Percentiles rank a stretch among this genome's conserved stretches.
These are phyloP conservation scores for Volvox carteri DNA, from an alignment of 163 green algal species.

Conservation along the genomic window DNA sequence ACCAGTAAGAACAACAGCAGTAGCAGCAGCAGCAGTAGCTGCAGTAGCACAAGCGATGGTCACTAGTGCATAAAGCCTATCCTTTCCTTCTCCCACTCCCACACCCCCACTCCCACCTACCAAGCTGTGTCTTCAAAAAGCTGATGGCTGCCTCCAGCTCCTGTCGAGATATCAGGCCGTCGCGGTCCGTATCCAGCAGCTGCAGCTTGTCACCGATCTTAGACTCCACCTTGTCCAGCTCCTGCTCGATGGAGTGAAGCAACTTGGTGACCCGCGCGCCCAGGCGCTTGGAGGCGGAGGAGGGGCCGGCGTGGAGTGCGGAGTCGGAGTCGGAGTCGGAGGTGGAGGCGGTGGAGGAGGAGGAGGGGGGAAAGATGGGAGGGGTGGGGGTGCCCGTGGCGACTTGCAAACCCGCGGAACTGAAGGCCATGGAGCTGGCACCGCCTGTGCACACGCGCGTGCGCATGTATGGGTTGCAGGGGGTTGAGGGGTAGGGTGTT, in stretches of 20 bases:
- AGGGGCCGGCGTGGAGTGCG: no score
- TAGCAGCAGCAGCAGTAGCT: background rate
- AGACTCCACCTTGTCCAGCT: conserved; percentile 80
- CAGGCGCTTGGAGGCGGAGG: conserved; percentile 69
- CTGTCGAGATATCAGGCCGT: conserved; percentile 83
- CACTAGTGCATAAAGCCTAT: no score
- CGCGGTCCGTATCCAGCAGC: conserved; percentile 88
- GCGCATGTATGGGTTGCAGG: no score
- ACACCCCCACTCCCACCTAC: conserved; percentile 2
- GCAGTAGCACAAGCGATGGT: background rate
- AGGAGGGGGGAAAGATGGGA: no score
- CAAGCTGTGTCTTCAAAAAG: conserved; percentile 30
- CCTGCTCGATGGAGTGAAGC: conserved; percentile 86
- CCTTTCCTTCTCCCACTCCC: no score
- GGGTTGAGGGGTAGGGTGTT: no score
- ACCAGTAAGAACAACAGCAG: no score
- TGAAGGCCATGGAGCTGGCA: conserved; percentile 51
- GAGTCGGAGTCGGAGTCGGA: no score
- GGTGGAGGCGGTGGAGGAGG: no score
- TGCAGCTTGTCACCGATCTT: conserved; percentile 87
- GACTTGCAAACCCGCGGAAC: conserved; percentile 48
- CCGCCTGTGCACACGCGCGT: background rate
- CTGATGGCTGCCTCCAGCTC: conserved; percentile 77
- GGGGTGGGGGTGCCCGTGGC: no score
- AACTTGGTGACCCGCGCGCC: conserved; percentile 84